Evolutionary conservation across 2,329 filamentous ascomycete genomes (phyloP).

Genomic region (Blumeria hordei): DNA sequence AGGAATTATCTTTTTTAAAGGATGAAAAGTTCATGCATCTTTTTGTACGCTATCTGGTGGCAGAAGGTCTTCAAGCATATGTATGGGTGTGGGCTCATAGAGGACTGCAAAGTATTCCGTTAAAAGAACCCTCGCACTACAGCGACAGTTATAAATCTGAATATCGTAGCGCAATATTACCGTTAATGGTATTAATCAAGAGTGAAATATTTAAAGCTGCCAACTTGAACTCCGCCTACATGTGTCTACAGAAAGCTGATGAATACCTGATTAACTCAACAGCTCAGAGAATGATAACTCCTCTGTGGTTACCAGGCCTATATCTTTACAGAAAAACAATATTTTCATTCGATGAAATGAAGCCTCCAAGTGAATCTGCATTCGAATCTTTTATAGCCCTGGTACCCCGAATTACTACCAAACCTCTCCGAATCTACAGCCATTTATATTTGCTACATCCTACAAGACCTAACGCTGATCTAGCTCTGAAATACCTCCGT

Average conservation of each 20-base stretch:
- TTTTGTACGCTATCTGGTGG: constrained; percentile 13
- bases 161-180: constrained; percentile 2
- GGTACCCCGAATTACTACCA: no score
- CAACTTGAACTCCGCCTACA: constrained; percentile 4
- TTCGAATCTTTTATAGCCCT: constrained; percentile 9
- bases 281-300: background rate
- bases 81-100: constrained; percentile 12
- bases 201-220: constrained; percentile 3
- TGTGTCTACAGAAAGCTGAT: background rate
- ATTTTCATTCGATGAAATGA: background rate
- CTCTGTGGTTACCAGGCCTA: constrained; percentile 4
- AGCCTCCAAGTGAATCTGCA: constrained; percentile 3
- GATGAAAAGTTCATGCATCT: constrained; percentile 6
- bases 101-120: constrained; percentile 4
- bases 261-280: constrained; percentile 6
- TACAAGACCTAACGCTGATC: background rate
- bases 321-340: constrained; percentile 4
- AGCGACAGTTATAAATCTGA: background rate
- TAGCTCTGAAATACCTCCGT: background rate
- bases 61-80: constrained; percentile 11
- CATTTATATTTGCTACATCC: background rate
- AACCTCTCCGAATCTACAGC: no score
- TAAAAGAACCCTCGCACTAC: background rate
- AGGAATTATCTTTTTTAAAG: constrained; percentile 8
- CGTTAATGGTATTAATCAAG: constrained; percentile 6